Base-by-base conservation (phyloP, 2,329 filamentous ascomycete species). In the Aspergillus terreus region DNA sequence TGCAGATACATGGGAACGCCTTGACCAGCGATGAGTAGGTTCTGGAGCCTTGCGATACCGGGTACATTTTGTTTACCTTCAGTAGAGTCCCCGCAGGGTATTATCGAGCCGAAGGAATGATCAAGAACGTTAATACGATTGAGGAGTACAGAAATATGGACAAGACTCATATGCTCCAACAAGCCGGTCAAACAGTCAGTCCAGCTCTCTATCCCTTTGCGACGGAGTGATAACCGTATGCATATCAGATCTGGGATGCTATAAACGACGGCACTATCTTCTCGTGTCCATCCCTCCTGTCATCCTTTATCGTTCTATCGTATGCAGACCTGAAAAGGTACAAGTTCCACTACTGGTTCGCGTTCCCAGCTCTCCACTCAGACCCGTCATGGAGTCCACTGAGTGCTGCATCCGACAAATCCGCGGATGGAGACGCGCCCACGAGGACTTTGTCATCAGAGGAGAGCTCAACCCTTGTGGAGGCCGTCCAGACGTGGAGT, bases 321-420 rank as follows among this genome's bases (percentile, higher is more conserved):
- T 99, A 90, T 69, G 92, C 94, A 56, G 92, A 99, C 67, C 81
- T 99, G 32, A 99, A 99, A 71, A 96, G 95, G 67, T 97, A 97
- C 75, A 90, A 86, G 57, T 96, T 97, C 68, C 90, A 87, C n/a
- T 97, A 97, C 73, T 95, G 95, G 85, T 97, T 97, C 71, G 92
- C 88, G 4, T 99, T 95, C 65, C 94, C 94, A 1, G 91, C 92
- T 14, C 79, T 99, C 42, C 92, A 95, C 68, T 95, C 92, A 4
- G 86, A 92, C 49, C 90, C 90, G 1, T 78, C 81, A 25, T 99
- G 94, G 94, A 86, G 82, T 61, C 77, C 85, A 47, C 71, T 78
- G 10, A 9, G 27, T 11, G 27, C 7, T 30, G 9, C 27, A 30
- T 30, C 27, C 27, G 27, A 30, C 10, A 30, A 30, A 32, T 21